Evolutionary conservation across 1,139 yeast genomes (phyloP).

Genomic region (Scheffersomyces lignicola): DNA sequence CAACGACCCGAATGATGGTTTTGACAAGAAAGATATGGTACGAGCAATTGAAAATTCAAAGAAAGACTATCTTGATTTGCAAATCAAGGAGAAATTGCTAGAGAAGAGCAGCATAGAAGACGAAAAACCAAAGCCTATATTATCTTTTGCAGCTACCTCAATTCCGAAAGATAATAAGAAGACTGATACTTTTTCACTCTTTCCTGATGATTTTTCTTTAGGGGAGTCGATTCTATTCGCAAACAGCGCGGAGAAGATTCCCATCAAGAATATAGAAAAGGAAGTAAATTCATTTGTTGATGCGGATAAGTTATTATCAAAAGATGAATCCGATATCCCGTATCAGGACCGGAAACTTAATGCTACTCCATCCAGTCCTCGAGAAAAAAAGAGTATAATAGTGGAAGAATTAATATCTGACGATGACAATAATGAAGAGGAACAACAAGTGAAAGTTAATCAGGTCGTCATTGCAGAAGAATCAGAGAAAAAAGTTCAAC

Average conservation of each 20-base stretch:
- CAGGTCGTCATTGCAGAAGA: not conserved
- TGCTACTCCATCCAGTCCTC: too few species aligned
- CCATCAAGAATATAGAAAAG: not conserved
- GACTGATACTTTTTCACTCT: not conserved
- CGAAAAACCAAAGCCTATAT: not conserved
- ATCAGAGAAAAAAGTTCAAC: not conserved
- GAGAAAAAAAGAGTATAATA: too few species aligned
- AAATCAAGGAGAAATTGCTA: conserved; percentile 18
- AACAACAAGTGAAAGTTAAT: too few species aligned
- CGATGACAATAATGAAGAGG: too few species aligned
- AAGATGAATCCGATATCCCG: too few species aligned
- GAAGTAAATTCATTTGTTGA: too few species aligned
- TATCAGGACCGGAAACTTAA: too few species aligned
- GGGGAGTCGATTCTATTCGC: conserved; percentile 15
- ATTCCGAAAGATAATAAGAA: not conserved
- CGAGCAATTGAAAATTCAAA: conserved; percentile 50
- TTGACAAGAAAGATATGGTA: conserved; percentile 38
- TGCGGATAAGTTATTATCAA: too few species aligned
- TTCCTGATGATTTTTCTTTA: conserved; percentile 9
- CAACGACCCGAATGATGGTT: conserved; percentile 9
- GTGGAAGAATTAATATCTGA: too few species aligned
- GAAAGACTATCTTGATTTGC: conserved; percentile 26
- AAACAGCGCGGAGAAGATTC: not conserved
- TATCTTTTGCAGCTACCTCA: too few species aligned
- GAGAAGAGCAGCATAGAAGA: conserved; percentile 4